phyloP scores from a whole-genome alignment of 805 yeast species.

The Hanseniaspora clermontiae region DNA sequence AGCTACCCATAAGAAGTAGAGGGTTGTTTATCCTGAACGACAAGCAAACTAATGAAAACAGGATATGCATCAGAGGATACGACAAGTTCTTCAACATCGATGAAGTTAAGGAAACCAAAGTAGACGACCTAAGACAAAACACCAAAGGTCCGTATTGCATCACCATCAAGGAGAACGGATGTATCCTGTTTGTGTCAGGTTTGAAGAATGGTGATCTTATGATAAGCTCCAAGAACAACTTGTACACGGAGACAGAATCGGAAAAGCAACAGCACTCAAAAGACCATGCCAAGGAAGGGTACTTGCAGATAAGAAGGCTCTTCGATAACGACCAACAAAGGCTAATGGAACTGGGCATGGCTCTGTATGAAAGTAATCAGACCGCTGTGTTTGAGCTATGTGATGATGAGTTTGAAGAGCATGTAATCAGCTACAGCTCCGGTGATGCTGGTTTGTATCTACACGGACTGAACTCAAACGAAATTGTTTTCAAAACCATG shows the following conservation, averaged over 20 bases:
- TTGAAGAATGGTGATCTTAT: conserved; percentile 60
- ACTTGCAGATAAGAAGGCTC: conserved; percentile 42
- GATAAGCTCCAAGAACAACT: conserved; percentile 84
- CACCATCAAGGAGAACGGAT: conserved; percentile 85
- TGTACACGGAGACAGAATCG: conserved; percentile 47
- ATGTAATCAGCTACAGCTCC: conserved; percentile 57
- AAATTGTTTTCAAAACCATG: conserved; percentile 48
- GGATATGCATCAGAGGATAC: conserved; percentile 72
- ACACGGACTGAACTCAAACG: conserved; percentile 75
- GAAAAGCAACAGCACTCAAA: neutral
- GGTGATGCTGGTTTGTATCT: conserved; percentile 70
- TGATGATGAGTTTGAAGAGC: conserved; percentile 89
- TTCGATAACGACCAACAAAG: conserved; percentile 32
- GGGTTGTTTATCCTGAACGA: conserved; percentile 56
- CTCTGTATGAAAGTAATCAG: conserved; percentile 37
- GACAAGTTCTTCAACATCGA: conserved; percentile 82
- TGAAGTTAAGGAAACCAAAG: conserved; percentile 46
- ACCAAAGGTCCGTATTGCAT: conserved; percentile 70
- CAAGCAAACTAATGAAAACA: conserved; percentile 22
- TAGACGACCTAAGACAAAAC: conserved; percentile 32
- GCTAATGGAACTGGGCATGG: conserved; percentile 41
- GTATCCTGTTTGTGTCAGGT: conserved; percentile 75
- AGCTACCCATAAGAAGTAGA: conserved; percentile 63
- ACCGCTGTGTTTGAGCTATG: conserved; percentile 92
- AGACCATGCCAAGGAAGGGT: conserved; percentile 62